Conservation (phyloP, 768 basidiomycete genomes). For the Mycena vitilis region DNA sequence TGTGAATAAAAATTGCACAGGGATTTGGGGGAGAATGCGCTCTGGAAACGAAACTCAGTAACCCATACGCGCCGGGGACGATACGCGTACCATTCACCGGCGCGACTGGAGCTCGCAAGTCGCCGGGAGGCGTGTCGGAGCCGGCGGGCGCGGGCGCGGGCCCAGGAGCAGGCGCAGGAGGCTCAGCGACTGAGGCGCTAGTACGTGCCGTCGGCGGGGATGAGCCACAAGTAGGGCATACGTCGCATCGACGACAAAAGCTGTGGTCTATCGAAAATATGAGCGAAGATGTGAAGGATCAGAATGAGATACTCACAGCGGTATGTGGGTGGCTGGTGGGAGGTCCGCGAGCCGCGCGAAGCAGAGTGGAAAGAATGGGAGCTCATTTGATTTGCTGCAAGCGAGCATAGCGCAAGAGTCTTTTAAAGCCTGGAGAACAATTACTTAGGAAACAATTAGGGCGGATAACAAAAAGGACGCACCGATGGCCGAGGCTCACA, state of each 20-base stretch:
- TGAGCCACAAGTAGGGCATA: conserved; percentile 23
- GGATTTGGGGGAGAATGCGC: conserved; percentile 7
- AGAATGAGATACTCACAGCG: conserved; percentile 13
- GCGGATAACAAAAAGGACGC: conserved; percentile 20
- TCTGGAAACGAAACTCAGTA: conserved; percentile 8
- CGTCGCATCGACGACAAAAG: conserved; percentile 19
- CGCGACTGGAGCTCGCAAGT: conserved; percentile 9
- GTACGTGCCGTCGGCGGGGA: not conserved
- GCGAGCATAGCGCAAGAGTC: not conserved
- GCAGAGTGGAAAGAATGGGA: conserved; percentile 17
- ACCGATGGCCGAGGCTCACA: conserved; percentile 8
- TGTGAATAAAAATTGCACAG: conserved; percentile 17
- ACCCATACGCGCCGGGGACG: conserved; percentile 5
- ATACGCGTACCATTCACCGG: conserved; percentile 15
- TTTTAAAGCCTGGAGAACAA: conserved; percentile 25
- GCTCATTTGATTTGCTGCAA: conserved; percentile 18
- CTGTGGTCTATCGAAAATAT: conserved; percentile 8
- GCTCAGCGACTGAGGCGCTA: not conserved
- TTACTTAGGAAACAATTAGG: conserved; percentile 30
- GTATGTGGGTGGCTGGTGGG: conserved; percentile 10
- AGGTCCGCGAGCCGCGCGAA: conserved; percentile 21
- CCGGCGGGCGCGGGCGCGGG: conserved; percentile 12
- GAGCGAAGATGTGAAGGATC: conserved; percentile 2
- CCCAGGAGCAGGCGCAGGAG: conserved; percentile 7
- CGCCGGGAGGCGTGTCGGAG: conserved; percentile 11